Evolutionary conservation across 495 filamentous ascomycete species (phyloP).

Genomic region (Cudoniella acicularis): DNA sequence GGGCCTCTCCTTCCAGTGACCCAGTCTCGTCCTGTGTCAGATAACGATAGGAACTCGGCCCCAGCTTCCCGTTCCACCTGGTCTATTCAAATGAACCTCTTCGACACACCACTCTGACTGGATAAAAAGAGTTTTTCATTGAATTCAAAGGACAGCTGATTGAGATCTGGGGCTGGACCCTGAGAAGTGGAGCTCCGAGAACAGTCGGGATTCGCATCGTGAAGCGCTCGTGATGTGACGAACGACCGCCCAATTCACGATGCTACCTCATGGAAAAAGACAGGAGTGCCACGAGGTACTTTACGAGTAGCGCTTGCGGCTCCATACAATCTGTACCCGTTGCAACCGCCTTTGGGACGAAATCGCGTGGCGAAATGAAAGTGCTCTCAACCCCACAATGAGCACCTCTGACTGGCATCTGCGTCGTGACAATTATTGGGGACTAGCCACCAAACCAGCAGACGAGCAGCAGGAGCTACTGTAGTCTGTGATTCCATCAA

Average conservation of each 20-base stretch:
- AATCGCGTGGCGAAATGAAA: background rate
- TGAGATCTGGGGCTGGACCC: background rate
- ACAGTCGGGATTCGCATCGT: background rate
- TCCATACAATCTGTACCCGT: background rate
- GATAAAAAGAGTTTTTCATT: conserved; percentile 1
- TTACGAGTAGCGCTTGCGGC: background rate
- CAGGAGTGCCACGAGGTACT: background rate
- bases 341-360: background rate
- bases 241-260: background rate
- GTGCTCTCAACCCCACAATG: background rate
- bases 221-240: background rate
- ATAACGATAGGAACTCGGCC: background rate
- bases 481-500: background rate
- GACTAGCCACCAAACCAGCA: background rate
- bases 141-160: background rate
- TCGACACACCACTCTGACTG: background rate
- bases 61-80: background rate
- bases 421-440: background rate
- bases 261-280: background rate
- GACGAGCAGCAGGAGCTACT: background rate
- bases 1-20: background rate
- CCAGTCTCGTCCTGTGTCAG: background rate
- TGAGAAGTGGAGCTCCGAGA: background rate
- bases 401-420: background rate
- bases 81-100: background rate